These are phyloP conservation scores for Pseudopithomyces chartarum DNA, from an alignment of 2,329 filamentous ascomycete species.

Conservation along the genomic window DNA sequence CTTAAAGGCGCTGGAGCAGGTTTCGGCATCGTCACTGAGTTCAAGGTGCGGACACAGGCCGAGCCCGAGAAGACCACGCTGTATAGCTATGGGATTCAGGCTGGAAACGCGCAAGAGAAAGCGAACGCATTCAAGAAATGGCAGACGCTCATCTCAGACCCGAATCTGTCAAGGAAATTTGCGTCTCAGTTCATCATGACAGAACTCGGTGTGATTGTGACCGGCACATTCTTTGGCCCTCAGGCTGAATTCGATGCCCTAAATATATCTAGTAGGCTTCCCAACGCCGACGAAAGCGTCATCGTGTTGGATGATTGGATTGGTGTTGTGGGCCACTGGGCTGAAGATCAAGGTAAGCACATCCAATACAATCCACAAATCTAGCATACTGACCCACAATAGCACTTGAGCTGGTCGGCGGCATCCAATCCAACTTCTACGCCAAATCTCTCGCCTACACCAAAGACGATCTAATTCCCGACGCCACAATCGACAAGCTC, in stretches of 20 bases:
- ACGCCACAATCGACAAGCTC: conserved; percentile 35
- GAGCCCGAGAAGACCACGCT: conserved; percentile 38
- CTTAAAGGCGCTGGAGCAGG: conserved; percentile 49
- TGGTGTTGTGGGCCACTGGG: conserved; percentile 39
- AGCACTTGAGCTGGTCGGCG: conserved; percentile 34
- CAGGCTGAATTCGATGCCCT: conserved; percentile 38
- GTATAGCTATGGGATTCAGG: conserved; percentile 40
- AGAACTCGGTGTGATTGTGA: conserved; percentile 35
- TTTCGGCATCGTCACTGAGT: conserved; percentile 50
- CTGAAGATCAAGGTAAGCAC: conserved; percentile 28
- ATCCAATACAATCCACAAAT: background rate
- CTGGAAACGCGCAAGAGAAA: conserved; percentile 25
- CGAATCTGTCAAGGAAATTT: conserved; percentile 38
- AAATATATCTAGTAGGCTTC: conserved; percentile 36
- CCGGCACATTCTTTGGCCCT: conserved; percentile 42
- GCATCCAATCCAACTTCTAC: conserved; percentile 40
- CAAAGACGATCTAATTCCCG: conserved; percentile 34
- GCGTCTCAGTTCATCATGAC: conserved; percentile 40
- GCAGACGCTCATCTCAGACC: conserved; percentile 41
- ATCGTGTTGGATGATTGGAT: conserved; percentile 39
- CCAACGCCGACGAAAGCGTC: conserved; percentile 24
- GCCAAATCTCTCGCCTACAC: conserved; percentile 43
- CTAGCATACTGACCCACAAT: background rate
- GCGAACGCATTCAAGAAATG: conserved; percentile 42
- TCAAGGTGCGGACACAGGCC: conserved; percentile 43